Evolutionary conservation across 352 stramenopile species (phyloP).

Genomic region (Phytophthora nicotianae): DNA sequence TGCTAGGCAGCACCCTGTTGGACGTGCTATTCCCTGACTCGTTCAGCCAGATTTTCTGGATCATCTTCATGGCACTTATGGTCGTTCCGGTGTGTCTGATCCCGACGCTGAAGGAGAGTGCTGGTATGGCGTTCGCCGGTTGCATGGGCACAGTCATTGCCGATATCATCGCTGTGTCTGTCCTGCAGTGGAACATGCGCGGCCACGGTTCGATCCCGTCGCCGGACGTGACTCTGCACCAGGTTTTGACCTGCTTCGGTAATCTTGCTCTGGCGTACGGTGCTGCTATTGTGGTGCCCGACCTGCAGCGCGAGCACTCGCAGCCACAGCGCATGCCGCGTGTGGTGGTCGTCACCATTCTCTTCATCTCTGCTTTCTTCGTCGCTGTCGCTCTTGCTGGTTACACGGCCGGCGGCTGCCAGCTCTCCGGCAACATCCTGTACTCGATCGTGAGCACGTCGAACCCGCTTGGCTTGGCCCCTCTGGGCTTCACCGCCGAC

Average conservation of each 20-base stretch:
- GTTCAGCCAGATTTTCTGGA: conserved; percentile 25
- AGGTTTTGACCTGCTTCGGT: conserved; percentile 56
- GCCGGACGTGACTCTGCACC: conserved; percentile 45
- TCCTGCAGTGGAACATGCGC: conserved; percentile 54
- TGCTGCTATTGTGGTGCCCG: conserved; percentile 57
- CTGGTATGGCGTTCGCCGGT: conserved; percentile 45
- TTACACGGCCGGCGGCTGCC: conserved; percentile 53
- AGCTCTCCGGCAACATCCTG: conserved; percentile 61
- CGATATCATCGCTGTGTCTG: conserved; percentile 40
- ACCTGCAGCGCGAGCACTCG: conserved; percentile 57
- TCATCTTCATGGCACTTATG: conserved; percentile 7
- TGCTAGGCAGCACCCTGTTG: conserved; percentile 49
- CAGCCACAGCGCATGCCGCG: conserved; percentile 58
- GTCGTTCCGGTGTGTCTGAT: conserved; percentile 35
- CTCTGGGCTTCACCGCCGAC: conserved; percentile 52
- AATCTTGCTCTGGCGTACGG: conserved; percentile 57
- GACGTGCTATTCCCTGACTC: conserved; percentile 52
- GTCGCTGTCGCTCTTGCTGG: conserved; percentile 43
- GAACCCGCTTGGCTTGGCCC: conserved; percentile 29
- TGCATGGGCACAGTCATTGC: conserved; percentile 56
- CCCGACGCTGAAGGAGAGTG: conserved; percentile 31
- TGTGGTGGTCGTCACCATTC: conserved; percentile 53
- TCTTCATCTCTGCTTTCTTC: conserved; percentile 57
- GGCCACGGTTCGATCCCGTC: conserved; percentile 43
- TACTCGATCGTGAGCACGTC: conserved; percentile 52